A percentile compares a stretch with the other conserved stretches of the same genome.
Conservation (phyloP, 192 early-diverging fungal species). For the Backusella luteola region DNA sequence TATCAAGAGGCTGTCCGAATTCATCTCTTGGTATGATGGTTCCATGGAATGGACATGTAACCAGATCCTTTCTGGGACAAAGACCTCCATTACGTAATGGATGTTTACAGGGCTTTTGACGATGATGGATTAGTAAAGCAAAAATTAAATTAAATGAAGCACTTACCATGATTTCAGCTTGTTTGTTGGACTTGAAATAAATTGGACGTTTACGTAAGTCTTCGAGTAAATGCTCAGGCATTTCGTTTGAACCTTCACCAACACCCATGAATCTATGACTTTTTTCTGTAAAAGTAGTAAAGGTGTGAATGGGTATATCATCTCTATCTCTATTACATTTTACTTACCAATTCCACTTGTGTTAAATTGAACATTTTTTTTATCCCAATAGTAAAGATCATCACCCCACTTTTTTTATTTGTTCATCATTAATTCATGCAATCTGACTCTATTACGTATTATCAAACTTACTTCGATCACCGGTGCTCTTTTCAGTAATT, state of each 20-base stretch:
- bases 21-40: slow-evolving; percentile 60
- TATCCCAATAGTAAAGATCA: slow-evolving; percentile 68
- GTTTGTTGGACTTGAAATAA: slow-evolving; percentile 41
- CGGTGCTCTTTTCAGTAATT: slow-evolving; percentile 56
- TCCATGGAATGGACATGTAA: slow-evolving; percentile 69
- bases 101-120: slow-evolving; percentile 53
- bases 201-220: slow-evolving; percentile 56
- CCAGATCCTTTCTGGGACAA: slow-evolving; percentile 62
- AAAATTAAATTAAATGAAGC: neutral
- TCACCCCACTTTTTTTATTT: slow-evolving; percentile 50
- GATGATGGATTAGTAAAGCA: neutral
- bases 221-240: slow-evolving; percentile 51
- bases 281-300: slow-evolving; percentile 35
- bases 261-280: slow-evolving; percentile 64
- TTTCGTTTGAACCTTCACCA: slow-evolving; percentile 57
- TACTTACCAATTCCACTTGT: slow-evolving; percentile 46
- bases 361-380: slow-evolving; percentile 56
- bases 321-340: neutral
- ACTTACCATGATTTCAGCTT: slow-evolving; percentile 47
- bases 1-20: slow-evolving; percentile 37
- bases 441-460: neutral
- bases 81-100: slow-evolving; percentile 60
- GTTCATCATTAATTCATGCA: neutral
- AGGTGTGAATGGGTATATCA: neutral
- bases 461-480: slow-evolving; percentile 44